Conservation (phyloP, 2,329 filamentous ascomycete genomes). For the Penicillium expansum region DNA sequence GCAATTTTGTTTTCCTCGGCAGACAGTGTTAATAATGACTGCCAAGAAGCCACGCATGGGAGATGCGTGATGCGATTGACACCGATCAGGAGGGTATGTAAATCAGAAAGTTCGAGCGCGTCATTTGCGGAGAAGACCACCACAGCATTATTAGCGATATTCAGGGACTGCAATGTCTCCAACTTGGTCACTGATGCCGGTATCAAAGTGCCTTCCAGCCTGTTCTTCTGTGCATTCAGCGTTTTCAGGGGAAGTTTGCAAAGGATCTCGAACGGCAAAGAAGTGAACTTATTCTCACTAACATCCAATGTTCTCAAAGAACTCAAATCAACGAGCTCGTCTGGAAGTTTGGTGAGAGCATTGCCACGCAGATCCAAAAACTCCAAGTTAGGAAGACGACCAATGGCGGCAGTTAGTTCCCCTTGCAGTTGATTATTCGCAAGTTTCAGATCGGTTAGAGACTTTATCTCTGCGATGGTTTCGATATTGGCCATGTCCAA, state of each 20-base stretch:
- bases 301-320: conserved; percentile 75
- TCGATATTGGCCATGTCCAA: conserved; percentile 70
- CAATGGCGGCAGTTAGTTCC: conserved; percentile 62
- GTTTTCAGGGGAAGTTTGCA: conserved; percentile 69
- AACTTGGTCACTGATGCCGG: conserved; percentile 58
- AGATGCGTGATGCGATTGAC: conserved; percentile 74
- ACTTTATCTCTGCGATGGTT: conserved; percentile 68
- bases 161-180: conserved; percentile 67
- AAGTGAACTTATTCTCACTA: conserved; percentile 71
- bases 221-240: conserved; percentile 73
- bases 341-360: conserved; percentile 68
- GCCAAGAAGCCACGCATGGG: conserved; percentile 73
- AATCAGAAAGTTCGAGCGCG: conserved; percentile 62
- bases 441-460: conserved; percentile 75
- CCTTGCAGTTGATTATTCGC: conserved; percentile 74
- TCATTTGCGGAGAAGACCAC: conserved; percentile 50
- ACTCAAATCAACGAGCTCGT: conserved; percentile 63
- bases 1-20: conserved; percentile 80
- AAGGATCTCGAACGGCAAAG: conserved; percentile 68
- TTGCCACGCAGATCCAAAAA: conserved; percentile 80
- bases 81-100: conserved; percentile 73
- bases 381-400: conserved; percentile 67
- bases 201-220: conserved; percentile 70
- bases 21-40: conserved; percentile 67
- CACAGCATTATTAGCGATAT: conserved; percentile 75